Conservation (phyloP, 2,329 filamentous ascomycete species). For the Fusarium sp. region DNA sequence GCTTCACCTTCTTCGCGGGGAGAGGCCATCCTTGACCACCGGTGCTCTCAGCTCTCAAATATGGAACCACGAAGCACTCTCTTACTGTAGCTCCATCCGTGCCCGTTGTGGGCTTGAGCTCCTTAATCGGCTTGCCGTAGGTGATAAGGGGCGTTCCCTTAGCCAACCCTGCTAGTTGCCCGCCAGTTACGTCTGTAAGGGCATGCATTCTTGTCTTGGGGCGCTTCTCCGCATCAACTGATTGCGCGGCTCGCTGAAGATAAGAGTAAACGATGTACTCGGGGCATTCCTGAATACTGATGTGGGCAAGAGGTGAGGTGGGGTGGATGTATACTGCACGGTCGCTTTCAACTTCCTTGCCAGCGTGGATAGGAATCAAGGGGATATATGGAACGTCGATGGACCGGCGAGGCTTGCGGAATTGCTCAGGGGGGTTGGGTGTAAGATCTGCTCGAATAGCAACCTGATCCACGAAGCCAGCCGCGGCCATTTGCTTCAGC, state of each 20-base stretch:
- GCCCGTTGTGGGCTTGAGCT: conserved; percentile 64
- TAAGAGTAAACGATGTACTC: conserved; percentile 89
- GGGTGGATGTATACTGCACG: conserved; percentile 89
- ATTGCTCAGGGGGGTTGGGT: conserved; percentile 73
- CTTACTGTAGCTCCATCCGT: conserved; percentile 58
- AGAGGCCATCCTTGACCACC: conserved; percentile 83
- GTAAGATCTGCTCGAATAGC: conserved; percentile 91
- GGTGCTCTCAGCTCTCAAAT: conserved; percentile 73
- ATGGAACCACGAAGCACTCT: conserved; percentile 86
- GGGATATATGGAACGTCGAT: conserved; percentile 94
- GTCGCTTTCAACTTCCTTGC: conserved; percentile 59
- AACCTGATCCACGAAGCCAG: conserved; percentile 93
- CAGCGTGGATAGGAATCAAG: conserved; percentile 73
- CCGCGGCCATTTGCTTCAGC: conserved; percentile 89
- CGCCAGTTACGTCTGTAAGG: conserved; percentile 80
- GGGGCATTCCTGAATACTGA: conserved; percentile 78
- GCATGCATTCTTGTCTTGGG: conserved; percentile 88
- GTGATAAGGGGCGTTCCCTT: conserved; percentile 85
- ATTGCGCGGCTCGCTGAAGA: conserved; percentile 74
- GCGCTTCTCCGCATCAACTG: conserved; percentile 62
- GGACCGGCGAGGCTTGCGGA: conserved; percentile 80
- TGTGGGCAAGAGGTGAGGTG: conserved; percentile 79
- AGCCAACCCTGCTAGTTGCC: conserved; percentile 80
- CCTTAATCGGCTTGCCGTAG: conserved; percentile 92
- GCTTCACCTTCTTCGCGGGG: conserved; percentile 84